A percentile compares a stretch with the other conserved stretches of the same genome.
phyloP scores from a whole-genome alignment of 495 filamentous ascomycete genomes.

The Saxispiralis lemnorum region DNA sequence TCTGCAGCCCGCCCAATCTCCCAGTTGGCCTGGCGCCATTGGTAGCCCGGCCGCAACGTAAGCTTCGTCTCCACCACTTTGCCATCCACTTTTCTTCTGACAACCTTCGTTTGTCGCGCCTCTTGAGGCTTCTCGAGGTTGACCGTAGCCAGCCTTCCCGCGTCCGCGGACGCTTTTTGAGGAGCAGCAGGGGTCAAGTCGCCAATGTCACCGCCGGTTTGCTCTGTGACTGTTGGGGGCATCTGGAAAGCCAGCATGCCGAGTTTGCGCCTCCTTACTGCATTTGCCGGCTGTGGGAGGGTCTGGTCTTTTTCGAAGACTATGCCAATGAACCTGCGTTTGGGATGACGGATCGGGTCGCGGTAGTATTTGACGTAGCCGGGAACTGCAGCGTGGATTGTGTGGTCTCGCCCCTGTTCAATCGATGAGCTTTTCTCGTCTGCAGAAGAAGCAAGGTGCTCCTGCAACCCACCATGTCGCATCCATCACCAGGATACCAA shows the following conservation, averaged over 20 bases:
- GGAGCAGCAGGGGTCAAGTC: not conserved
- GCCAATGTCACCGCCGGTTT: not conserved
- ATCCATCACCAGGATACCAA: constrained; percentile 91
- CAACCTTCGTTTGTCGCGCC: not conserved
- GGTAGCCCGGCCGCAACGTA: constrained; percentile 49
- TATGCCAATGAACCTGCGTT: constrained; percentile 81
- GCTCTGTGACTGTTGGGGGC: constrained; percentile 1
- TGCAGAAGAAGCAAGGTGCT: not conserved
- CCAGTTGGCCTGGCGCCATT: constrained; percentile 73
- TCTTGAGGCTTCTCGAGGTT: not conserved
- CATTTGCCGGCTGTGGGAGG: constrained; percentile 58
- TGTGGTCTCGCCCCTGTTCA: constrained; percentile 67
- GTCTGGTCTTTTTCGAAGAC: constrained; percentile 55
- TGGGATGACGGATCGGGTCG: constrained; percentile 60
- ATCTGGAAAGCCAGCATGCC: constrained; percentile 37
- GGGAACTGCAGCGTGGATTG: constrained; percentile 66
- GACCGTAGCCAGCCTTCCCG: not conserved
- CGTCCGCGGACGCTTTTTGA: not conserved
- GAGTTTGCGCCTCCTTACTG: constrained; percentile 48
- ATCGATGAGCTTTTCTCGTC: too few species aligned
- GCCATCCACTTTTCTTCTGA: constrained; percentile 12
- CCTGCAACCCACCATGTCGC: constrained; percentile 39
- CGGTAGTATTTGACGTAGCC: constrained; percentile 95
- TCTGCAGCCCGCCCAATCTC: constrained; percentile 56
- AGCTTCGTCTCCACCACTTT: constrained; percentile 26